phyloP scores from a whole-genome alignment of 805 yeast genomes.

The Ogataea methanolica region DNA sequence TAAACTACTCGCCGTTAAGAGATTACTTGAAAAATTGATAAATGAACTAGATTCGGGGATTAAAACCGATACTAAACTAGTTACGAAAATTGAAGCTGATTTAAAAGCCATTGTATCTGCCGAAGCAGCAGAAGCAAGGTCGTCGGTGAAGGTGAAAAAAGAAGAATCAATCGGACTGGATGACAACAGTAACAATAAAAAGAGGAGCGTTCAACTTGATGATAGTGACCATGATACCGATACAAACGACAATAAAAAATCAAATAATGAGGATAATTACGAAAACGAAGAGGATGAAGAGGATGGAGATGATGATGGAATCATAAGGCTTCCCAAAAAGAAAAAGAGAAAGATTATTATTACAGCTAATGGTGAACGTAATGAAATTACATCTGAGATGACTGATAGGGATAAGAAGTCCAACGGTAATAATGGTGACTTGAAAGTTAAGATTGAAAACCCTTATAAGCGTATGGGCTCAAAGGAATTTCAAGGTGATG shows the following conservation, averaged over 20 bases:
- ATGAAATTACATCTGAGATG: constrained; percentile 14
- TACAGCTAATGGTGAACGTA: constrained; percentile 18
- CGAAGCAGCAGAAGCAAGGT: neutral
- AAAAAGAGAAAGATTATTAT: constrained; percentile 17
- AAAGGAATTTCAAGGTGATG: constrained; percentile 1
- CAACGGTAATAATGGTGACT: neutral
- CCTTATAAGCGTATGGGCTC: neutral
- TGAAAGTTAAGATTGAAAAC: constrained; percentile 11
- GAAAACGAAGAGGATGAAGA: constrained; percentile 5
- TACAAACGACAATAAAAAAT: constrained; percentile 2
- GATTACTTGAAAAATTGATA: constrained; percentile 36
- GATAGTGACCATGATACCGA: neutral
- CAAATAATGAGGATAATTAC: neutral
- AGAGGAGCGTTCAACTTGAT: neutral
- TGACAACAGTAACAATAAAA: neutral
- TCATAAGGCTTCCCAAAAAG: constrained; percentile 13
- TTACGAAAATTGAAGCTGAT: constrained; percentile 20
- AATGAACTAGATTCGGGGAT: constrained; percentile 34
- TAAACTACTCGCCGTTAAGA: constrained; percentile 19
- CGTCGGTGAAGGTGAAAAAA: constrained; percentile 5
- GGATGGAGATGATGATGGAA: constrained; percentile 18
- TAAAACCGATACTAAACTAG: constrained; percentile 14
- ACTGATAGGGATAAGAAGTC: constrained; percentile 4
- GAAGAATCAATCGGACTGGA: constrained; percentile 8
- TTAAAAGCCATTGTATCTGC: constrained; percentile 1